A percentile compares a stretch with the other conserved stretches of the same genome.
phyloP scores from a whole-genome alignment of 106 monocot genomes.

The Xerophyta viscosa region DNA sequence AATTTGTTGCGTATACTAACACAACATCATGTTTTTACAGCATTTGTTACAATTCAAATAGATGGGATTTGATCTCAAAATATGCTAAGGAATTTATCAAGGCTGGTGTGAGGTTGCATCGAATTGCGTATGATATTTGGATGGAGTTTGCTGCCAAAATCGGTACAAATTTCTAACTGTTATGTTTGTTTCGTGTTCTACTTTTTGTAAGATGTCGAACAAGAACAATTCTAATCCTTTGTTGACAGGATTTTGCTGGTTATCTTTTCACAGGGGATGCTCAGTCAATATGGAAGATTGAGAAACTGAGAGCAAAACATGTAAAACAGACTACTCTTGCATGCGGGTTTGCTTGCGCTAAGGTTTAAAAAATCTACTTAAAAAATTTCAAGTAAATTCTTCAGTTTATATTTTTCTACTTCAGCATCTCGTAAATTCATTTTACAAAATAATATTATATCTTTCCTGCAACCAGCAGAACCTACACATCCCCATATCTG shows the following conservation, averaged over 20 bases:
- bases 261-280: slow-evolving; percentile 58
- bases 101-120: slow-evolving; percentile 73
- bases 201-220: not conserved
- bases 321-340: slow-evolving; percentile 51
- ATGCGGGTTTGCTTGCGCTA: slow-evolving; percentile 72
- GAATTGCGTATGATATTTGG: slow-evolving; percentile 73
- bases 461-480: no score
- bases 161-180: slow-evolving; percentile 28
- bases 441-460: no score
- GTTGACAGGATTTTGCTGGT: not conserved
- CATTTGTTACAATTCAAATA: slow-evolving; percentile 59
- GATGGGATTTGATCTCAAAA: slow-evolving; percentile 62
- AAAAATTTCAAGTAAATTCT: no score
- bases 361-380: no score
- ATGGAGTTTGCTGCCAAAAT: slow-evolving; percentile 94
- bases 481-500: no score
- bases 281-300: slow-evolving; percentile 71
- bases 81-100: slow-evolving; percentile 71
- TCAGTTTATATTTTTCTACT: no score
- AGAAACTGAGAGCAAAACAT: slow-evolving; percentile 52
- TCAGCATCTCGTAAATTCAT: no score
- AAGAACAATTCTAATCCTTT: not conserved
- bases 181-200: not conserved
- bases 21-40: slow-evolving; percentile 27
- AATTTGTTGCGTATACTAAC: no score